These are phyloP conservation scores for Boletus coccyginus DNA, from an alignment of 768 basidiomycete species.

Conservation along the genomic window DNA sequence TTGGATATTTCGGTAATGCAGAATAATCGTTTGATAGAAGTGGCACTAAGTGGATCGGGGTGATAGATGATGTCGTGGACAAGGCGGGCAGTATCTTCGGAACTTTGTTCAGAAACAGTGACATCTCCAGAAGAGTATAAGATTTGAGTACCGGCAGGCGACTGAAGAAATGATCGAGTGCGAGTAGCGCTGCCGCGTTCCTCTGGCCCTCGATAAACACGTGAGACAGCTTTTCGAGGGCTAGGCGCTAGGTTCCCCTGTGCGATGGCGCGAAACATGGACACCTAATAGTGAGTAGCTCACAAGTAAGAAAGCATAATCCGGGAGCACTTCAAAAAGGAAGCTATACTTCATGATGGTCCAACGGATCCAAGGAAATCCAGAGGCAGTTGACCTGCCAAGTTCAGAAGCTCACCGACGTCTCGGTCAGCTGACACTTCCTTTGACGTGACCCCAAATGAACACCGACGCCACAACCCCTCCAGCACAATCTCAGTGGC, in stretches of 20 bases:
- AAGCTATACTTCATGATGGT: slow-evolving; percentile 7
- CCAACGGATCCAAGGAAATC: neutral
- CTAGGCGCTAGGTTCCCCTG: slow-evolving; percentile 13
- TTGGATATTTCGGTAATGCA: too few relatives aligned
- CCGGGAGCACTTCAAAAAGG: neutral
- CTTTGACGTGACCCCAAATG: too few relatives aligned
- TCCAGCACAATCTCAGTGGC: slow-evolving; percentile 42
- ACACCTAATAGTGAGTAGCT: slow-evolving; percentile 7
- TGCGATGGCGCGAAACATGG: slow-evolving; percentile 27
- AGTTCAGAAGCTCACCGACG: too few relatives aligned
- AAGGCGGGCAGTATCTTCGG: too few relatives aligned
- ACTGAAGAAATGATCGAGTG: slow-evolving; percentile 6
- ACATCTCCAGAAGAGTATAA: slow-evolving; percentile 17
- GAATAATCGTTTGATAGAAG: too few relatives aligned
- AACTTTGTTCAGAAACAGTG: neutral
- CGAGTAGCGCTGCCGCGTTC: slow-evolving; percentile 5
- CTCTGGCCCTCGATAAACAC: slow-evolving; percentile 21
- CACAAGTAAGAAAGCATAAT: neutral
- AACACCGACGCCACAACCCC: slow-evolving; percentile 39
- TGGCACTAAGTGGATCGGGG: too few relatives aligned
- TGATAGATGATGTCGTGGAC: too few relatives aligned
- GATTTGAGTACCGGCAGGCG: slow-evolving; percentile 16
- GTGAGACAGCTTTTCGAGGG: slow-evolving; percentile 28
- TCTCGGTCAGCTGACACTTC: too few relatives aligned
- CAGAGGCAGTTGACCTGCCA: too few relatives aligned